These are phyloP conservation scores for Ogataea philodendri DNA, from an alignment of 805 yeast genomes.

Conservation along the genomic window DNA sequence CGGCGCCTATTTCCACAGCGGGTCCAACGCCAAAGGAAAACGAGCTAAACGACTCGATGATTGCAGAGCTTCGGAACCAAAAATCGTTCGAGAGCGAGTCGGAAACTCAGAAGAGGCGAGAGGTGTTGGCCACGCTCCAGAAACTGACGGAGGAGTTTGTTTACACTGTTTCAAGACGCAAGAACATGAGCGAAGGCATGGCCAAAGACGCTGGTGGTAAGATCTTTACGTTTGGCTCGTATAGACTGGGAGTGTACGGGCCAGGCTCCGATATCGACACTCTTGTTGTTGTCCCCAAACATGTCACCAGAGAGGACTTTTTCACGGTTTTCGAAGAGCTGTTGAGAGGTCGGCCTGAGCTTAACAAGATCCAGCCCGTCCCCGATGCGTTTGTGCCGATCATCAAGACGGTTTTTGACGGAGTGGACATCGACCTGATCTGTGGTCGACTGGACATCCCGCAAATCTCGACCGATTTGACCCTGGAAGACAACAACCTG, in stretches of 20 bases:
- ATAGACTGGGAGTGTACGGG: slow-evolving; percentile 92
- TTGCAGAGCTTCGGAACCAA: slow-evolving; percentile 73
- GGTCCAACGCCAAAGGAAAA: slow-evolving; percentile 84
- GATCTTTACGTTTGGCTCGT: slow-evolving; percentile 94
- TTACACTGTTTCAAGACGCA: slow-evolving; percentile 69
- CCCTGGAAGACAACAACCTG: slow-evolving; percentile 80
- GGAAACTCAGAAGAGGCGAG: slow-evolving; percentile 78
- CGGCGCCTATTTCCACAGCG: slow-evolving; percentile 80
- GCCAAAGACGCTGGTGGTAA: slow-evolving; percentile 97
- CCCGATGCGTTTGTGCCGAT: slow-evolving; percentile 99
- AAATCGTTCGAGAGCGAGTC: slow-evolving; percentile 88
- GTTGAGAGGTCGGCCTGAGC: slow-evolving; percentile 68
- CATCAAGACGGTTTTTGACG: slow-evolving; percentile 81
- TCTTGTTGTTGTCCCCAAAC: slow-evolving; percentile 94
- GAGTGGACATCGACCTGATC: slow-evolving; percentile 90
- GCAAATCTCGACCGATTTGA: slow-evolving; percentile 72
- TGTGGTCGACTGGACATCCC: slow-evolving; percentile 82
- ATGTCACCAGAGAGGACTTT: slow-evolving; percentile 86
- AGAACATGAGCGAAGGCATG: slow-evolving; percentile 97
- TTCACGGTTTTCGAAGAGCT: slow-evolving; percentile 76
- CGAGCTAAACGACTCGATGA: slow-evolving; percentile 67
- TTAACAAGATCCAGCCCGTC: slow-evolving; percentile 88
- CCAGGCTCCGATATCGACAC: slow-evolving; percentile 99
- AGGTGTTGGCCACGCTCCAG: slow-evolving; percentile 71
- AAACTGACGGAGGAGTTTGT: slow-evolving; percentile 79